phyloP scores from a whole-genome alignment of 345 rosid species.

The Lumnitzera littorea region DNA sequence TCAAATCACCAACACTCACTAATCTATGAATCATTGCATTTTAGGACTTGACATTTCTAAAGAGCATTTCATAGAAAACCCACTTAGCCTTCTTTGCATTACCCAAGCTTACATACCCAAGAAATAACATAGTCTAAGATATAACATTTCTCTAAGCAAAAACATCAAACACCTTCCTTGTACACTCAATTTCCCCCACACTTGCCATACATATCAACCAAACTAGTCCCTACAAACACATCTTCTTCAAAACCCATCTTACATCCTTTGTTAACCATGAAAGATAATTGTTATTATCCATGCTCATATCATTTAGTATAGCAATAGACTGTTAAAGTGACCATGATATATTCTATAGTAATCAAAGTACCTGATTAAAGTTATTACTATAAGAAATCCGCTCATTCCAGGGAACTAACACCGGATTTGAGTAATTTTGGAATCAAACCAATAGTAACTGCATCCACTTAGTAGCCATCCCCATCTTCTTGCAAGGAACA shows the following conservation, averaged over 20 bases:
- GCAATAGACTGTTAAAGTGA: no score
- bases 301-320: no score
- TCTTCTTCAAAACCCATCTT: conserved; percentile 32
- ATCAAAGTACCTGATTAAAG: no score
- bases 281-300: no score
- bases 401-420: no score
- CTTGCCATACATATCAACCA: conserved; percentile 63
- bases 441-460: no score
- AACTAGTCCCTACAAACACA: conserved; percentile 49
- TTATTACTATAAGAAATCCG: no score
- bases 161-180: conserved; percentile 55
- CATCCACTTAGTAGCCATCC: no score
- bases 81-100: conserved; percentile 40
- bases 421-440: no score
- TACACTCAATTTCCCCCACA: conserved; percentile 33
- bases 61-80: conserved; percentile 49
- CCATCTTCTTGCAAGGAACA: no score
- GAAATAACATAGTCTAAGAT: conserved; percentile 71
- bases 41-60: conserved; percentile 48
- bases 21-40: conserved; percentile 50
- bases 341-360: no score
- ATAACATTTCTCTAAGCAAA: conserved; percentile 47
- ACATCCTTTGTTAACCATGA: conserved; percentile 8
- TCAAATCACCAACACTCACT: conserved; percentile 42
- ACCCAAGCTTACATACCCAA: conserved; percentile 39